Evolutionary conservation across 495 filamentous ascomycete genomes (phyloP), one percentile per base, ranked within the genome.

Genomic region (Xylaria grammica): DNA sequence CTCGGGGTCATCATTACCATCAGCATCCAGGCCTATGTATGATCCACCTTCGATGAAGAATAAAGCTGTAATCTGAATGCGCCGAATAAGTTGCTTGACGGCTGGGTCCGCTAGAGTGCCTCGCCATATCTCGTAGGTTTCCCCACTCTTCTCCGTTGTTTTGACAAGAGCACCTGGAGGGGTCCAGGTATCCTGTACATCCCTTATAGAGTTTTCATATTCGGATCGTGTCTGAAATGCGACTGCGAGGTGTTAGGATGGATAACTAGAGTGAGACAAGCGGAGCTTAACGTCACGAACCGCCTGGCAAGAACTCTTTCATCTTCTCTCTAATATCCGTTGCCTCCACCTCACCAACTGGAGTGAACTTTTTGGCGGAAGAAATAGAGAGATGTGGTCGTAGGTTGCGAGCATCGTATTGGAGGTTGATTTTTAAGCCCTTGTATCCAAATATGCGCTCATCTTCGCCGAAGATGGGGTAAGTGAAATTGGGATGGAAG

Each of bases 361-460:
- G 66, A 64, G 85, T 85, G 74, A 95, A 92, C 75, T 91, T 90
- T 64, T 90, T 87, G 52, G 85, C 83, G 72, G 89, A 93, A 6
- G 82, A 82, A 61, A 97, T 81, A 15, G 88, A 79, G 15, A 97
- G 67, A 62, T 91, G 84, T 20, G 93, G 92, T 62, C 85, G 86
- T 74, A 97, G 84, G 67, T 97, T 88, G 71, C 91, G 90, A 30
- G 91, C 90, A 63, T 91, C 87, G 72, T 93, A 97, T 38, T 83
- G 84, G 50, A 99, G 74, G 44, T 88, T 82, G 65, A 98, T 87
- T 51, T 87, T 84, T 59, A 97, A 80, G 29, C 85, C 85, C 67
- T 90, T 87, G 77, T 98, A 97, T 24, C 95, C 95, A 67, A 97
- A 94, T 54, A 99, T 94, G 17, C 79, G 81, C 78, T 99, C 93